Evolutionary conservation across 108 stramenopile genomes (phyloP).

Genomic region (Schizochytrium sp.): DNA sequence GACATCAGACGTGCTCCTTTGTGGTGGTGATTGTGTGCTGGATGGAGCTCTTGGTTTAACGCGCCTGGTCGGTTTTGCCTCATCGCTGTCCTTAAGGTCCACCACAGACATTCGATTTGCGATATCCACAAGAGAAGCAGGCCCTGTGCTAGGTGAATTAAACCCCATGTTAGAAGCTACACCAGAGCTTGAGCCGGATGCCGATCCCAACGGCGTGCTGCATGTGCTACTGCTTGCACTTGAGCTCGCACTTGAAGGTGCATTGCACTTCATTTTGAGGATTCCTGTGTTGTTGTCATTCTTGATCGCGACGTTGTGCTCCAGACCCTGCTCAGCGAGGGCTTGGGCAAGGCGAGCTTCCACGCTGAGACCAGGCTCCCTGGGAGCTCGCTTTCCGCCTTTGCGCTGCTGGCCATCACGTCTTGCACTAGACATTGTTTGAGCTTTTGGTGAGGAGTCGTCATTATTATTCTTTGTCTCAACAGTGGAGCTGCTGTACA

Average conservation of each 20-base stretch:
- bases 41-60: conserved; percentile 30
- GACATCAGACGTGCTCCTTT: not conserved
- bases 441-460: too few relatives aligned
- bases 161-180: not conserved
- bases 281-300: not conserved
- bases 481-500: too few relatives aligned
- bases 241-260: not conserved
- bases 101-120: conserved; percentile 22
- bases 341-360: not conserved
- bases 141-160: not conserved
- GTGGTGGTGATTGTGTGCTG: conserved; percentile 31
- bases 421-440: too few relatives aligned
- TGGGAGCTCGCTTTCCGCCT: conserved; percentile 23
- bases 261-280: not conserved
- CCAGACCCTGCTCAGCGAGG: conserved; percentile 1
- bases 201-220: not conserved
- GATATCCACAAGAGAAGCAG: not conserved
- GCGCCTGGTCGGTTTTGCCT: not conserved
- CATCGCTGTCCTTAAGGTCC: not conserved
- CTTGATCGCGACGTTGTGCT: not conserved
- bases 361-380: not conserved
- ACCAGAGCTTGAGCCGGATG: not conserved
- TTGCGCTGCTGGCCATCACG: not conserved
- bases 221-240: too few relatives aligned
- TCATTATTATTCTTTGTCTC: too few relatives aligned